Conservation (phyloP, 345 rosid genomes). For the Sisymbrium altissimum region DNA sequence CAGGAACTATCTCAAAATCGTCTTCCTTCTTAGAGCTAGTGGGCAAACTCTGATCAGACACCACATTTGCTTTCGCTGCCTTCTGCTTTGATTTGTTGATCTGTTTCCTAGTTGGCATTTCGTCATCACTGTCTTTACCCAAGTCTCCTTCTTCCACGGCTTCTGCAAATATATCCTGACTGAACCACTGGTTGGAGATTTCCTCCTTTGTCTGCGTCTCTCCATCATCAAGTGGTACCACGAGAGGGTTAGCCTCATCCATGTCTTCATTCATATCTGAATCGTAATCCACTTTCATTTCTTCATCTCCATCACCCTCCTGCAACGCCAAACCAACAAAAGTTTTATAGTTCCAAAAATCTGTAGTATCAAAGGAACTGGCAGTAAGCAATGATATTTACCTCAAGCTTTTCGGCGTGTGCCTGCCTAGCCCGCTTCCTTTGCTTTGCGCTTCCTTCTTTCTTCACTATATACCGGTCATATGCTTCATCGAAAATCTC, state of each 20-base stretch:
- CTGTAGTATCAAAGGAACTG: neutral
- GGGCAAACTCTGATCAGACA: slow-evolving; percentile 17
- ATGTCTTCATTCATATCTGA: slow-evolving; percentile 60
- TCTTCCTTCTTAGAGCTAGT: slow-evolving; percentile 41
- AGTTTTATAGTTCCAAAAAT: neutral
- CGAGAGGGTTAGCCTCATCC: slow-evolving; percentile 77
- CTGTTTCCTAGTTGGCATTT: slow-evolving; percentile 39
- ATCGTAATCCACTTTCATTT: slow-evolving; percentile 51
- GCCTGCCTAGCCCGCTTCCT: slow-evolving; percentile 77
- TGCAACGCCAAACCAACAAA: slow-evolving; percentile 28
- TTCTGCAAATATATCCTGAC: slow-evolving; percentile 79
- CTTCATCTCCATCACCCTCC: slow-evolving; percentile 53
- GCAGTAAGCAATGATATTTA: slow-evolving; percentile 10
- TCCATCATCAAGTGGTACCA: slow-evolving; percentile 70
- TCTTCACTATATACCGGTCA: slow-evolving; percentile 60
- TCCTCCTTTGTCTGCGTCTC: slow-evolving; percentile 61
- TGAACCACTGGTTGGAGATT: slow-evolving; percentile 72
- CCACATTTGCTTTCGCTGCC: slow-evolving; percentile 17
- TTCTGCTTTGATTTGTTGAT: slow-evolving; percentile 40
- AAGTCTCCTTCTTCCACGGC: slow-evolving; percentile 78
- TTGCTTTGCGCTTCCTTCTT: slow-evolving; percentile 73
- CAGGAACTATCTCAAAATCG: slow-evolving; percentile 82
- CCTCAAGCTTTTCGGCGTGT: slow-evolving; percentile 68
- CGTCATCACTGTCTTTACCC: slow-evolving; percentile 50
- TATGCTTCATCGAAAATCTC: slow-evolving; percentile 72